phyloP scores from a whole-genome alignment of 257 asterid species.

The Solanum rostratum region DNA sequence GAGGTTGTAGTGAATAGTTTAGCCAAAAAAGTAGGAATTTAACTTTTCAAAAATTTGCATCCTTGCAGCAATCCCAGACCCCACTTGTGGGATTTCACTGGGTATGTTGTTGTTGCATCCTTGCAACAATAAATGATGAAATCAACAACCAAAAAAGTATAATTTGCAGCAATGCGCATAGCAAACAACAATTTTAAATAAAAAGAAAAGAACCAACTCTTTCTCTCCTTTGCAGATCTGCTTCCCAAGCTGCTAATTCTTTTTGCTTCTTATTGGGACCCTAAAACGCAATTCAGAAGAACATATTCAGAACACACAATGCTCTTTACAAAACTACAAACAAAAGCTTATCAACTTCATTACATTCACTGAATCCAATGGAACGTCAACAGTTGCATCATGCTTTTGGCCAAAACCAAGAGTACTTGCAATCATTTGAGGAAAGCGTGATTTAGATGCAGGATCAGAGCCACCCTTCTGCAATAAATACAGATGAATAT shows the following conservation, averaged over 20 bases:
- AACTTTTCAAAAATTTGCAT: background rate
- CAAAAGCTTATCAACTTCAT: slow-evolving; percentile 1
- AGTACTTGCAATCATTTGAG: slow-evolving; percentile 68
- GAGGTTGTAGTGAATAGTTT: background rate
- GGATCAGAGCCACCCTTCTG: slow-evolving; percentile 62
- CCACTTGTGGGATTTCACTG: too few relatives aligned
- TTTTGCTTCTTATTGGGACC: slow-evolving; percentile 63
- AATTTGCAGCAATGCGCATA: background rate
- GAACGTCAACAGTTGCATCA: slow-evolving; percentile 92
- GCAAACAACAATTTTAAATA: background rate
- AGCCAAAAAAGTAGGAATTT: background rate
- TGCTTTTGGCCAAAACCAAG: slow-evolving; percentile 94
- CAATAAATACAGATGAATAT: slow-evolving; percentile 6
- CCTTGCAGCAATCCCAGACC: background rate
- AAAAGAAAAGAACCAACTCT: slow-evolving; percentile 37
- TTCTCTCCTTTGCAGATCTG: slow-evolving; percentile 77
- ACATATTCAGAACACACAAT: background rate
- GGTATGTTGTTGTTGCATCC: too few relatives aligned
- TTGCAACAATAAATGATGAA: background rate
- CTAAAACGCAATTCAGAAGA: slow-evolving; percentile 29
- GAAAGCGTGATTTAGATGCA: slow-evolving; percentile 66
- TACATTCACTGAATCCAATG: slow-evolving; percentile 78
- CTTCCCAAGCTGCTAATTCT: slow-evolving; percentile 83
- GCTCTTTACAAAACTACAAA: background rate
- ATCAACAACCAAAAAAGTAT: background rate